These are phyloP conservation scores for Cyberlindnera xishuangbannaensis DNA, from an alignment of 805 yeast genomes.

Conservation along the genomic window DNA sequence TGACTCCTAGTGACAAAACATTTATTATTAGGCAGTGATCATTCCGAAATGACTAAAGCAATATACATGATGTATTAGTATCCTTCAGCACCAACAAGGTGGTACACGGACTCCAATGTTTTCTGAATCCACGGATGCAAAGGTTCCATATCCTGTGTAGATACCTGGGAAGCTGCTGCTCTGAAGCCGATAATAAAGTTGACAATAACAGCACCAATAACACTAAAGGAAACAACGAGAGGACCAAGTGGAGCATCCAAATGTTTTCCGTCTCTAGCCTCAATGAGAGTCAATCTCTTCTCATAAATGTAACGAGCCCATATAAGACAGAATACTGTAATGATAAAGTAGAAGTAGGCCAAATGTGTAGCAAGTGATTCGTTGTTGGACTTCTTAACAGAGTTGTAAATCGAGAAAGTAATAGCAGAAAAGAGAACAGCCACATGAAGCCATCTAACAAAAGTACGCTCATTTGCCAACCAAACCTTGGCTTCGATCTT, in stretches of 20 bases:
- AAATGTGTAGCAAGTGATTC: conserved; percentile 57
- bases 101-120: conserved; percentile 27
- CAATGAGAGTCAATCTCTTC: conserved; percentile 65
- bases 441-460: conserved; percentile 90
- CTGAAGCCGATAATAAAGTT: conserved; percentile 69
- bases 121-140: conserved; percentile 22
- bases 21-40: no score
- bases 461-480: conserved; percentile 97
- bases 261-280: conserved; percentile 78
- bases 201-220: conserved; percentile 57
- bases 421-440: conserved; percentile 78
- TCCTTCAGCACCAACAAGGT: conserved; percentile 28
- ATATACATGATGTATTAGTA: no score
- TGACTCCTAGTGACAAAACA: no score
- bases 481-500: conserved; percentile 97
- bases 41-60: no score
- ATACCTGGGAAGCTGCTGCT: conserved; percentile 26
- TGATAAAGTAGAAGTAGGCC: conserved; percentile 74
- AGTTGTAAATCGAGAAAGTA: conserved; percentile 77
- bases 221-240: conserved; percentile 63
- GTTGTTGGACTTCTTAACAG: conserved; percentile 62
- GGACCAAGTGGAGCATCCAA: conserved; percentile 92
- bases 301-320: conserved; percentile 87
- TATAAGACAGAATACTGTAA: conserved; percentile 75
- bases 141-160: conserved; percentile 11